phyloP scores from a whole-genome alignment of 2,329 filamentous ascomycete genomes.

The Colletotrichum gigasporum region DNA sequence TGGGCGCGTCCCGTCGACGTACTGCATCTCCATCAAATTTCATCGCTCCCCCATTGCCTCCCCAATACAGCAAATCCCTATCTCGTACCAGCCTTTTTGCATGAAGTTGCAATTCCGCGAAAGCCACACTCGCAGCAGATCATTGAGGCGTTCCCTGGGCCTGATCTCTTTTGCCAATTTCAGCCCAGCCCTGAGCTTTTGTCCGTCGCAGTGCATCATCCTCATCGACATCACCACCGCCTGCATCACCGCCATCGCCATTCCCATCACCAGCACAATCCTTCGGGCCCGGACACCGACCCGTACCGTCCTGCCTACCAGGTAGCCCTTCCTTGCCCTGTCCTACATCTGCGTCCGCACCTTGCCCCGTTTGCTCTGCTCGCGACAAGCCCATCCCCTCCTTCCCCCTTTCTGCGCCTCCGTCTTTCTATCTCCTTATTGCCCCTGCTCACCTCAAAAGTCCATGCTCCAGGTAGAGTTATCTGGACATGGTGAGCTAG shows the following conservation, averaged over 20 bases:
- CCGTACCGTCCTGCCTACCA: background rate
- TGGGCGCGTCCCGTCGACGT: conserved; percentile 16
- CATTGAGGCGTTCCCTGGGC: conserved; percentile 28
- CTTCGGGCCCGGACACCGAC: background rate
- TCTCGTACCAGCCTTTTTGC: conserved; percentile 12
- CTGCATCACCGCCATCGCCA: background rate
- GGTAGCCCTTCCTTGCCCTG: background rate
- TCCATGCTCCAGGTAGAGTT: conserved; percentile 20
- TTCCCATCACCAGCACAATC: background rate
- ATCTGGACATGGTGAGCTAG: background rate
- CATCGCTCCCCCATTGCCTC: conserved; percentile 1
- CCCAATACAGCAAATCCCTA: background rate
- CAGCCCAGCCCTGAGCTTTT: conserved; percentile 2
- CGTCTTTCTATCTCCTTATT: background rate
- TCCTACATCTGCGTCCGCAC: too few species aligned
- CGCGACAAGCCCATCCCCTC: background rate
- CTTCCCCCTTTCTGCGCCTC: conserved; percentile 16
- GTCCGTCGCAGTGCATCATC: conserved; percentile 2
- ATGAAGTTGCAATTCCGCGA: conserved; percentile 30
- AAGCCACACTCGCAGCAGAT: conserved; percentile 30
- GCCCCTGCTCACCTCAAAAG: background rate
- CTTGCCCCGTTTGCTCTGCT: conserved; percentile 4
- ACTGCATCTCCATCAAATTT: conserved; percentile 27
- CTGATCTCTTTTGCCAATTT: conserved; percentile 15
- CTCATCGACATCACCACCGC: background rate